Evolutionary conservation across 139 green algal genomes (phyloP).

Genomic region (Chlorella sp.): DNA sequence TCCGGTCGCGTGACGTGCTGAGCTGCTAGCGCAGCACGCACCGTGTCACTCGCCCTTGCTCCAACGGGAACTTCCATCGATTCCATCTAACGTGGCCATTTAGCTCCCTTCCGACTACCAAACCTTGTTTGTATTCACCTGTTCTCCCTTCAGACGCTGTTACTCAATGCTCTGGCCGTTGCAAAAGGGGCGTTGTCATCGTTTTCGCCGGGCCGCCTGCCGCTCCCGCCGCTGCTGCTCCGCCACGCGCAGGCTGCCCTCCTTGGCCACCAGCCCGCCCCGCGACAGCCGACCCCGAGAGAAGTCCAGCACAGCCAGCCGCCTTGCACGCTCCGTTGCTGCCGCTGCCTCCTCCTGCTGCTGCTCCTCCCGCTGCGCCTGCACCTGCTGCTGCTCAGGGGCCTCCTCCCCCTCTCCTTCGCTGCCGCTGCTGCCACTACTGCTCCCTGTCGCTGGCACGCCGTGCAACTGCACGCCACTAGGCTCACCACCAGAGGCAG

Average conservation of each 20-base stretch:
- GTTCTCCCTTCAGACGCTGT: too few species aligned
- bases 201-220: background rate
- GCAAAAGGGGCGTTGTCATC: too few species aligned
- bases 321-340: slow-evolving; percentile 2
- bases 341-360: background rate
- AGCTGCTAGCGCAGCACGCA: too few species aligned
- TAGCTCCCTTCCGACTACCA: too few species aligned
- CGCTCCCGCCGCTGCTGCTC: background rate
- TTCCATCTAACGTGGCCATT: too few species aligned
- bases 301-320: slow-evolving; percentile 15
- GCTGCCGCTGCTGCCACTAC: background rate
- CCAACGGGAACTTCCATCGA: too few species aligned
- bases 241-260: background rate
- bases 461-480: background rate
- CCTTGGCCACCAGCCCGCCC: background rate
- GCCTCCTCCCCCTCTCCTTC: too few species aligned
- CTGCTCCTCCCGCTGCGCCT: background rate
- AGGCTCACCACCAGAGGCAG: too few species aligned
- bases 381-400: background rate
- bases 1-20: too few species aligned
- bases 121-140: too few species aligned
- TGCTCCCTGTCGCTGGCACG: background rate
- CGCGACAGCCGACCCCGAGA: slow-evolving; percentile 5
- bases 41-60: too few species aligned
- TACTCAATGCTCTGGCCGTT: too few species aligned